A percentile compares a stretch with the other conserved stretches of the same genome.
phyloP scores from a whole-genome alignment of 257 asterid species.

The Solanum bulbocastanum region DNA sequence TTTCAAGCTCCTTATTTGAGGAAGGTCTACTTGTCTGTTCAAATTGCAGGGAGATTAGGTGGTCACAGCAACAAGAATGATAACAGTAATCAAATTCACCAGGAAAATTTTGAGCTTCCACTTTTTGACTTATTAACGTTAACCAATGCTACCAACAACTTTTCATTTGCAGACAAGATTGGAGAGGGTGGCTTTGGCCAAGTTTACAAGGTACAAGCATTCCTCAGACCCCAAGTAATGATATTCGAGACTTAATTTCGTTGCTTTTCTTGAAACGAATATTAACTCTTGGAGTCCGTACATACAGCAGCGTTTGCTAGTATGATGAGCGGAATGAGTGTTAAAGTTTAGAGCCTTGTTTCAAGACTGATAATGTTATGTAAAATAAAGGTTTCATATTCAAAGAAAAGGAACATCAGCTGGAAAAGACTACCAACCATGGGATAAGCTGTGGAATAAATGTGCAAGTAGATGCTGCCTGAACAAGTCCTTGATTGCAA shows the following conservation, averaged over 20 bases:
- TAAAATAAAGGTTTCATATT: not conserved
- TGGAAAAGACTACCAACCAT: not conserved
- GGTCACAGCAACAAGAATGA: not conserved
- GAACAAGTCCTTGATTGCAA: not conserved
- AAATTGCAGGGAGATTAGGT: not conserved
- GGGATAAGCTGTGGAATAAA: not conserved
- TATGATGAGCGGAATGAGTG: not conserved
- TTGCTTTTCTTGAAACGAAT: not conserved
- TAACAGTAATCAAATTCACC: not conserved
- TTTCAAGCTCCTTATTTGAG: not conserved
- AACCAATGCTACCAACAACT: conserved; percentile 18
- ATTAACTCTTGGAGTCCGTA: not conserved
- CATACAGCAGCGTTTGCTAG: not conserved
- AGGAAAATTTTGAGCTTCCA: conserved; percentile 12
- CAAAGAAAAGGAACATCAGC: not conserved
- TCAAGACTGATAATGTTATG: not conserved
- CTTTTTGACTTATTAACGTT: conserved; percentile 7
- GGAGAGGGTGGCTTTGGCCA: conserved; percentile 45
- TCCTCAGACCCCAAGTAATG: not conserved
- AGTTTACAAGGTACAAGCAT: conserved; percentile 22
- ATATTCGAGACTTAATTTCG: not conserved
- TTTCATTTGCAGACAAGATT: conserved; percentile 18
- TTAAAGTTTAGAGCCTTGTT: not conserved
- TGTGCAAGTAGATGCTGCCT: not conserved
- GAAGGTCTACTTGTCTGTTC: not conserved